These are phyloP conservation scores for Annona squamosa DNA, from an alignment of 164 flowering plant genomes.

Conservation along the genomic window DNA sequence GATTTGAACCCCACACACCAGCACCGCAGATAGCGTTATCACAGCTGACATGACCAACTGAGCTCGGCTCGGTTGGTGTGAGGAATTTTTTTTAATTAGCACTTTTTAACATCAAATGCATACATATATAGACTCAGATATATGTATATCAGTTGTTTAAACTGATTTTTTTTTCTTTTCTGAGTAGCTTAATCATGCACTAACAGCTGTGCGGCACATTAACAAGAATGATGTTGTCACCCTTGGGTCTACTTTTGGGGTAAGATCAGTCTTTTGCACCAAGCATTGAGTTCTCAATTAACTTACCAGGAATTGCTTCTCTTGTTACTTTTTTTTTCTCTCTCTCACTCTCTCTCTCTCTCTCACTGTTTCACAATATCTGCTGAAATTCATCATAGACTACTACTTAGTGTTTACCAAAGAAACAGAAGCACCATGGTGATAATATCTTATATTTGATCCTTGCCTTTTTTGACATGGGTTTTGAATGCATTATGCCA, in stretches of 20 bases:
- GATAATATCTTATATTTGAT: not conserved
- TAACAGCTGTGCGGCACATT: conserved; percentile 73
- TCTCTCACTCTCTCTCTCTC: not conserved
- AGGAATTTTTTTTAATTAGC: too few relatives aligned
- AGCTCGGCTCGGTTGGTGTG: too few relatives aligned
- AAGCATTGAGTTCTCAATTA: not conserved
- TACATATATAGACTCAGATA: too few relatives aligned
- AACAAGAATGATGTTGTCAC: conserved; percentile 99
- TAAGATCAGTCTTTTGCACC: conserved; percentile 23
- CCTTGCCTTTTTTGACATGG: not conserved
- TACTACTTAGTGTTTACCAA: not conserved
- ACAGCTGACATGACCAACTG: too few relatives aligned
- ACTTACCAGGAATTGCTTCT: too few relatives aligned
- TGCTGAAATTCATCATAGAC: too few relatives aligned
- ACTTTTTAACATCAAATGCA: too few relatives aligned
- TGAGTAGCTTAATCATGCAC: conserved; percentile 64
- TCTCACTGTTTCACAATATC: not conserved
- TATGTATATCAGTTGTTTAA: conserved; percentile 3
- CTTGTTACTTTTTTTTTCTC: not conserved
- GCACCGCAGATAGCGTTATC: too few relatives aligned
- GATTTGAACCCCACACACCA: too few relatives aligned
- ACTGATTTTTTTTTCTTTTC: conserved; percentile 11
- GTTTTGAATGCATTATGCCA: not conserved
- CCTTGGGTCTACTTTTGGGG: conserved; percentile 96
- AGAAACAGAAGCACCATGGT: not conserved